Base-by-base conservation (phyloP, 495 filamentous ascomycete genomes). In the Annulohypoxylon maeteangense region DNA sequence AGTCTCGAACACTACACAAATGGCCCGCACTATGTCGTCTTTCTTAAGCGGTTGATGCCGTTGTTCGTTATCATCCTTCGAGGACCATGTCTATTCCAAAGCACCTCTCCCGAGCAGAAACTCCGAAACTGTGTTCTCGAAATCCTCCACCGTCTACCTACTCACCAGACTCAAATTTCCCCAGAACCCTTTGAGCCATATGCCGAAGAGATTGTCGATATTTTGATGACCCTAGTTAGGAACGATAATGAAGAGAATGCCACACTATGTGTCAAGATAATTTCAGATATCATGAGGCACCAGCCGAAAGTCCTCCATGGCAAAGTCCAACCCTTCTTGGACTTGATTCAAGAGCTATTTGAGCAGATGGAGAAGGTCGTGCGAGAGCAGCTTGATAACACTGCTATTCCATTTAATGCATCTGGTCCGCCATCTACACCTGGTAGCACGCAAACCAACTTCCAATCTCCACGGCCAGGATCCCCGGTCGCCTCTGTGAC, bases 231-330 rank as follows among this genome's bases (percentile, higher is more conserved):
- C 32, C 83, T 99, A 25, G 93, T 97, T 57, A 89, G 90, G 63
- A 89, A 87, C 45, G 96, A 99, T 77, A 99, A 99, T 73, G 96
- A 99, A 77, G 96, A 99, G 47, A 99, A 99, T 83, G 96, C 94
- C 2, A 92, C 97, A 12, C 84, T 99, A 60, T 98, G 94, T 76
- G 94, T 99, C 85, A 98, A 98, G 83, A 97, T 93, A 1, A 92
- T 97, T 57, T 97, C 97, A 86, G 95, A 99, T 75, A 88, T 98
- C 76, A 92, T 95, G 84, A 89, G 96, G 22, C 92, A 97, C 75
- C 97, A 97, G 74, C 87, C 90, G 36, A 95, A 94, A 81, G 89
- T 90, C 10, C 89, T 95, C 8, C 85, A 86, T 8, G 83, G 86
- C 38, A 92, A 90, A 69, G 95, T 97, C 4, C 96, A 98, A 77